Conservation (phyloP, 768 basidiomycete species). For the Leccinum uliginosum region DNA sequence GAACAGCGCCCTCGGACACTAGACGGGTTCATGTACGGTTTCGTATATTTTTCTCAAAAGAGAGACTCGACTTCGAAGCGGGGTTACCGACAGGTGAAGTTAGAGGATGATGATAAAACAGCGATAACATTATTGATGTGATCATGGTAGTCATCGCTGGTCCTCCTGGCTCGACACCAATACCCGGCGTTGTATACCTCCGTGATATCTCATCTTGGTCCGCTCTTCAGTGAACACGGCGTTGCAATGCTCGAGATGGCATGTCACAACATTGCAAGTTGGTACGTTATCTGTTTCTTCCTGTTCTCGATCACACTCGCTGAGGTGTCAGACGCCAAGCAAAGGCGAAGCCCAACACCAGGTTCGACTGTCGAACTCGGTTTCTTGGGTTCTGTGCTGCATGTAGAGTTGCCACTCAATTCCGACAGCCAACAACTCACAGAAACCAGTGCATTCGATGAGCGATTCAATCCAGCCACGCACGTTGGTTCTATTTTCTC, state of each 20-base stretch:
- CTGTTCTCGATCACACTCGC: conserved; percentile 1
- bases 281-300: conserved; percentile 45
- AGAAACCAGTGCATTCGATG: conserved; percentile 46
- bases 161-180: conserved; percentile 74
- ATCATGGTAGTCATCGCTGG: conserved; percentile 42
- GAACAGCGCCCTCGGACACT: conserved; percentile 35
- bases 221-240: conserved; percentile 68
- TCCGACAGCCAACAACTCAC: conserved; percentile 71
- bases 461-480: conserved; percentile 46
- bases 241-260: conserved; percentile 80
- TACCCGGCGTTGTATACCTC: conserved; percentile 82
- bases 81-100: conserved; percentile 71
- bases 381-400: conserved; percentile 74
- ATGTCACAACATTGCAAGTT: conserved; percentile 79
- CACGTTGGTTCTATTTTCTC: conserved; percentile 37
- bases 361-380: conserved; percentile 74
- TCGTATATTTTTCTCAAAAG: conserved; percentile 70
- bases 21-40: conserved; percentile 77
- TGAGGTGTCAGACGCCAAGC: conserved; percentile 35
- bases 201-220: conserved; percentile 63
- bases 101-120: neutral
- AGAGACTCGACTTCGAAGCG: conserved; percentile 63
- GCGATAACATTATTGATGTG: neutral
- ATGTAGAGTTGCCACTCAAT: conserved; percentile 64
- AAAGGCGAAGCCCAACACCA: conserved; percentile 72